A percentile compares a stretch with the other conserved stretches of the same genome.
Evolutionary conservation across 495 filamentous ascomycete genomes (phyloP).

Genomic region (Trichoderma erinaceum): DNA sequence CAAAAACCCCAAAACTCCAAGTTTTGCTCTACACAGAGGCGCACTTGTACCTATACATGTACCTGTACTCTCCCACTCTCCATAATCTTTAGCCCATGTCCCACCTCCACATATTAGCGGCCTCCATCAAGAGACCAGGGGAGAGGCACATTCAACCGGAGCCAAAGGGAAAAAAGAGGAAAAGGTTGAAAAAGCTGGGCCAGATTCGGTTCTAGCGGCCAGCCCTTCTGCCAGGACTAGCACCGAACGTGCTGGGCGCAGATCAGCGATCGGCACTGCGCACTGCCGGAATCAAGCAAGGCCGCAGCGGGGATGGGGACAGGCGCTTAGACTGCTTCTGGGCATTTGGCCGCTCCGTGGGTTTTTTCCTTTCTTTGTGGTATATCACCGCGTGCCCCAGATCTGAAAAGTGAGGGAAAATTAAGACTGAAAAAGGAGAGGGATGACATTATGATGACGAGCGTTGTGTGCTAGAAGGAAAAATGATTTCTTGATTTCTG

Average conservation of each 20-base stretch:
- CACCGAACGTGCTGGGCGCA: not conserved
- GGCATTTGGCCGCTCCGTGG: not conserved
- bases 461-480: not conserved
- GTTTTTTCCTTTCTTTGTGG: not conserved
- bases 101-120: conserved; percentile 4
- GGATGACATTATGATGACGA: not conserved
- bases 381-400: not conserved
- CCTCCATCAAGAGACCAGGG: not conserved
- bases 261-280: not conserved
- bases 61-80: not conserved
- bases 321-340: not conserved
- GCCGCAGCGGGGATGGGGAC: not conserved
- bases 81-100: not conserved
- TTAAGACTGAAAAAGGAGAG: not conserved
- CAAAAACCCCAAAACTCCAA: not conserved
- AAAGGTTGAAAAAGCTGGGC: too few relatives aligned
- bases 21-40: not conserved
- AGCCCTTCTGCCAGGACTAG: not conserved
- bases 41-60: not conserved
- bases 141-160: too few relatives aligned
- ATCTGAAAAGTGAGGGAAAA: not conserved
- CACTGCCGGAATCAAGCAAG: not conserved
- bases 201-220: too few relatives aligned
- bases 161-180: too few relatives aligned
- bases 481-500: not conserved